Base-by-base conservation (phyloP, 1,284 basidiomycete species). In the Takashimella tepidaria region DNA sequence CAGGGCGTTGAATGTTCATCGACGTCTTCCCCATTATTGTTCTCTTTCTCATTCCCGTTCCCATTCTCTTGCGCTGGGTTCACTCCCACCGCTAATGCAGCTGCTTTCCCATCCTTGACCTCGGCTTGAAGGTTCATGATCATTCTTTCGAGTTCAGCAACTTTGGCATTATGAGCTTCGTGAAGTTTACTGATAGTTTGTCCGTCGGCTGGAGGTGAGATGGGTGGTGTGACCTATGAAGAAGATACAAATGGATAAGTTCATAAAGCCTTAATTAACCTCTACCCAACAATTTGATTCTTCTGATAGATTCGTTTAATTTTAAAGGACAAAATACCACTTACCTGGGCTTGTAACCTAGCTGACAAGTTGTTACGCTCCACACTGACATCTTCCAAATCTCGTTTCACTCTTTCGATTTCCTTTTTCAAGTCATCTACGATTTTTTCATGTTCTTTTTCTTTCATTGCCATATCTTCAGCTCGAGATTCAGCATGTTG, bases 81-180 rank as follows among this genome's bases (percentile, higher is more conserved):
- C n/a, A n/a, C n/a, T 8, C 31, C 16, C 31, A 16, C 31, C 31
- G 31, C 31, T 37, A 37, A 8, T 16, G 31, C 31, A 8, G 31
- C 31, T 8, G 31, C 31, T 37, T 37, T 37, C 8, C 31, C 16
- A 8, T 37, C 31, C 22, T 44, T 23, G 10, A 59, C 24, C 40
- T 59, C 56, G 8, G 31, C 21, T 8, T 37, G 23, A 13, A 57
- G 45, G 42, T 31, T 44, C 46, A 43, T 50, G 44, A 54, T 62
- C 43, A 40, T 56, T 37, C 49, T 59, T 22, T 67, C 63, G 4
- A 65, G 54, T 19, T 66, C 60, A 10, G 56, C 55, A 12, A 66
- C 58, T 52, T 67, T 65, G 42, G 63, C 62, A 50, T 67, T 67
- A 48, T 67, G 63, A 22, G 63, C 61, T 51, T 63, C 60, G 53